phyloP scores from a whole-genome alignment of 768 basidiomycete genomes.

The Sistotremastrum niveocremeum region DNA sequence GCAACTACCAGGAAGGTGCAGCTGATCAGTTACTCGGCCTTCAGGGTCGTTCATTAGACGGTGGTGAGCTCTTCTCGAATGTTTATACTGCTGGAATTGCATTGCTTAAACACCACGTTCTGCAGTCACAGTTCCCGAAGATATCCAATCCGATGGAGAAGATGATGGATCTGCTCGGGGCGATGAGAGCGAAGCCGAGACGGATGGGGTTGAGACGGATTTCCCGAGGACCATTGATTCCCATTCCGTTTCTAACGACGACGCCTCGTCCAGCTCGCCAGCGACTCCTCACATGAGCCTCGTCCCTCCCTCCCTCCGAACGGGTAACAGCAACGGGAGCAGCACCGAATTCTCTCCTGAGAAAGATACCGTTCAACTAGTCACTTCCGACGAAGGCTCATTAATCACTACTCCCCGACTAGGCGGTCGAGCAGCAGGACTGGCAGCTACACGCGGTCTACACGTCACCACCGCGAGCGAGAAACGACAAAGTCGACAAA shows the following conservation, averaged over 20 bases:
- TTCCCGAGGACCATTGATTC: constrained; percentile 27
- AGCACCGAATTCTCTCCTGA: too few relatives aligned
- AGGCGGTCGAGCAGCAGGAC: constrained; percentile 32
- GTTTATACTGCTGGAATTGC: constrained; percentile 1
- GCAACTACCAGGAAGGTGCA: constrained; percentile 70
- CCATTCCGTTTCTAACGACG: constrained; percentile 9
- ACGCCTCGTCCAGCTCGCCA: constrained; percentile 27
- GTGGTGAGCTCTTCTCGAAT: not conserved
- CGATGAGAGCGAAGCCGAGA: constrained; percentile 67
- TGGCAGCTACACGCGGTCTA: constrained; percentile 58
- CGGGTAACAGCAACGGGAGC: too few relatives aligned
- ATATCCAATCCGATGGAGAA: constrained; percentile 51
- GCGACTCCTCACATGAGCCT: constrained; percentile 15
- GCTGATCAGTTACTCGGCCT: constrained; percentile 75
- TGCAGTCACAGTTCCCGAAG: constrained; percentile 29
- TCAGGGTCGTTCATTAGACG: constrained; percentile 32
- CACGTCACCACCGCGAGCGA: constrained; percentile 40
- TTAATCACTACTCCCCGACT: not conserved
- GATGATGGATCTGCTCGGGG: constrained; percentile 48
- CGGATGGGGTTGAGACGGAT: constrained; percentile 39
- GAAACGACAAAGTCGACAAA: constrained; percentile 40
- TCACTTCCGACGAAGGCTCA: not conserved
- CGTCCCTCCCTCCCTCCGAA: too few relatives aligned
- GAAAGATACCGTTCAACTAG: too few relatives aligned
- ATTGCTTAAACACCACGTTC: constrained; percentile 19